A percentile compares a stretch with the other conserved stretches of the same genome.
These are phyloP conservation scores for Penicillium egyptiacum DNA, from an alignment of 495 filamentous ascomycete genomes.

Conservation along the genomic window DNA sequence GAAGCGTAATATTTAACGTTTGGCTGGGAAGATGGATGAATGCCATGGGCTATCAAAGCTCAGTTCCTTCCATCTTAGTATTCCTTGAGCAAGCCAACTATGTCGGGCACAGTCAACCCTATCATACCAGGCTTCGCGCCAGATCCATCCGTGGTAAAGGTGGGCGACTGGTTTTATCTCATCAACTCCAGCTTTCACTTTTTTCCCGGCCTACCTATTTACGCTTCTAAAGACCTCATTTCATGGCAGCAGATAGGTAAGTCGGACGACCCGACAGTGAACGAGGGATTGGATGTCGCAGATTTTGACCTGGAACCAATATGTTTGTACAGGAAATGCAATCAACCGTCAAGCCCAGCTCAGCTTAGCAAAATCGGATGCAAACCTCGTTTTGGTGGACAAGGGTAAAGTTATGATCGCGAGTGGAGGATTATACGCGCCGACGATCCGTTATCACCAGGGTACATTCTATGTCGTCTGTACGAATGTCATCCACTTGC, in stretches of 20 bases:
- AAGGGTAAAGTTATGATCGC: slow-evolving; percentile 12
- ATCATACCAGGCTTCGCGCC: slow-evolving; percentile 22
- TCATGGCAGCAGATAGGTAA: slow-evolving; percentile 16
- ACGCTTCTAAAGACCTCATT: slow-evolving; percentile 27
- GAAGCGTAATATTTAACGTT: background rate
- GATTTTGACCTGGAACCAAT: no score
- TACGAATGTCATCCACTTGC: slow-evolving; percentile 25
- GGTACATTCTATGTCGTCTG: slow-evolving; percentile 45
- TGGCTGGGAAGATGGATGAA: background rate
- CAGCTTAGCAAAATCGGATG: background rate
- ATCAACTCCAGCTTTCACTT: slow-evolving; percentile 34
- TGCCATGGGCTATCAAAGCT: background rate
- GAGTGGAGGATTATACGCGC: slow-evolving; percentile 28
- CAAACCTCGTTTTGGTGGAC: background rate
- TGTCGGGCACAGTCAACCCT: background rate
- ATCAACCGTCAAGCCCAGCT: background rate
- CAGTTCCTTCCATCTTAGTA: background rate
- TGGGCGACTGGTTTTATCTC: slow-evolving; percentile 29
- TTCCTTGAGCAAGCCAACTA: background rate
- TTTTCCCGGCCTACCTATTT: slow-evolving; percentile 35
- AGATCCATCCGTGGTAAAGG: slow-evolving; percentile 23
- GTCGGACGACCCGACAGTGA: background rate
- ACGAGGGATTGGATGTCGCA: background rate
- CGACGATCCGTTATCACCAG: slow-evolving; percentile 25
- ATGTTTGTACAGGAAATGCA: slow-evolving; percentile 3